Base-by-base conservation (phyloP, 2,329 filamentous ascomycete genomes). In the Clarireedia paspali region DNA sequence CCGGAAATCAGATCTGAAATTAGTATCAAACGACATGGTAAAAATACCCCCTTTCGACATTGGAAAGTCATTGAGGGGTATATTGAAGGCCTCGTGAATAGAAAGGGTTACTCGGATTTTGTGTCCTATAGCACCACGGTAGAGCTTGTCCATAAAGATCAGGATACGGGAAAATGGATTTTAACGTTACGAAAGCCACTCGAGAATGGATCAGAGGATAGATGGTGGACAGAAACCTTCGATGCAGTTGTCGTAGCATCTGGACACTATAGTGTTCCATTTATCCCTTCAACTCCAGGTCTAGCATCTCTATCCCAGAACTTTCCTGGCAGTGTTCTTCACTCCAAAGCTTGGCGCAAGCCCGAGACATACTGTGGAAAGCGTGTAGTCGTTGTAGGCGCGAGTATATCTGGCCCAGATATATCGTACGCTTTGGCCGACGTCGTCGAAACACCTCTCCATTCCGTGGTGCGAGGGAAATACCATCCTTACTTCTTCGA, bases 311-410 rank as follows among this genome's bases (percentile, higher is more conserved):
- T 81, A 77, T 79, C 84, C 62, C 53, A 69, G n/a, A 65, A 67
- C 5, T 83, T 81, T 55, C 79, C 80, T 0, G 74, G 73, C 0
- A 66, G 71, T 1, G 77, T 89, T 15, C 77, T 76, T 4, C 86
- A 89, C 65, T 89, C 88, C 1, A 94, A 91, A 68, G 81, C 81
- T 59, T 94, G 89, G 65, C 80, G 88, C 6, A 77, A 73, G 0
- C 80, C 88, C 0, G 77, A 82, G 14, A 67, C 73, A 2, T 91
- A 83, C 64, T 66, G 66, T 1, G 75, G 73, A 26, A 83, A 85
- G 56, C 57, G 63, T 58, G 64, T 86, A 0, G 72, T 87, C 0
- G 75, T 84, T 0, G 80, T 87, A 1, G 83, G 84, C 3, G 83
- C 80, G 1, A 84, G 80, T 0, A 82, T 86, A 3, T 87, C 83